Evolutionary conservation across 164 flowering plant genomes (phyloP), one percentile per base, ranked within the genome.

Genomic region (Taxillus chinensis): DNA sequence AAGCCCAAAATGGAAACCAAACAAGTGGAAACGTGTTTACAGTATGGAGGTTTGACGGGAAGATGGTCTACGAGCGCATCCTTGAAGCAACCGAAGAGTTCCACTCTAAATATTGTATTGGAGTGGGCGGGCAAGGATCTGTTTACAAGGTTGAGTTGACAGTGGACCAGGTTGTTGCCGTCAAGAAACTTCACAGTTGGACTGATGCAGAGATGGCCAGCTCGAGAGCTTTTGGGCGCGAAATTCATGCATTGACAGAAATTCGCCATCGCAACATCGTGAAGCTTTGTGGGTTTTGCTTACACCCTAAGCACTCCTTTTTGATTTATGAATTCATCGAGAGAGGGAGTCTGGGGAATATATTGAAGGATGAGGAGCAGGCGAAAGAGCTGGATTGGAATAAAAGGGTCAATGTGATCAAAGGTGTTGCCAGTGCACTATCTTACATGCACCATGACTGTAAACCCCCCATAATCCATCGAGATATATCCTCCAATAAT

Each of bases 371-470:
- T 51, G 54, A 51, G 17, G 54, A 51, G 27, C 27, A 51, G 15
- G 27, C 54, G 1, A n/a, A 5, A 17, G 54, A 15, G 10, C 1
- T 51, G 27, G 54, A 51, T 51, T 51, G 54, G 54, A 15, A 0
- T 5, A 51, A n/a, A 15, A 51, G 54, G 54, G 17, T 51, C n/a
- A 51, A 51, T 14, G 54, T 51, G 27, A 15, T 51, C 6, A 51
- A 15, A n/a, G 54, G 54, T 14, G 54, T 51, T 51, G 54, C 54
- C 4, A 9, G 27, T 51, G 54, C 54, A 4, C 4, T 51, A 15
- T 51, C 54, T 15, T 51, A 51, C 54, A 14, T 51, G 54, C 54
- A 51, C 54, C 54, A 51, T 51, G 54, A 51, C 5, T 51, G 54
- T 8, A 14, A 27, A 51, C 54, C 54, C 4, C 54, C 54, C 5